Evolutionary conservation across 306 rosid species (phyloP).

Genomic region (Gleditsia sinensis): DNA sequence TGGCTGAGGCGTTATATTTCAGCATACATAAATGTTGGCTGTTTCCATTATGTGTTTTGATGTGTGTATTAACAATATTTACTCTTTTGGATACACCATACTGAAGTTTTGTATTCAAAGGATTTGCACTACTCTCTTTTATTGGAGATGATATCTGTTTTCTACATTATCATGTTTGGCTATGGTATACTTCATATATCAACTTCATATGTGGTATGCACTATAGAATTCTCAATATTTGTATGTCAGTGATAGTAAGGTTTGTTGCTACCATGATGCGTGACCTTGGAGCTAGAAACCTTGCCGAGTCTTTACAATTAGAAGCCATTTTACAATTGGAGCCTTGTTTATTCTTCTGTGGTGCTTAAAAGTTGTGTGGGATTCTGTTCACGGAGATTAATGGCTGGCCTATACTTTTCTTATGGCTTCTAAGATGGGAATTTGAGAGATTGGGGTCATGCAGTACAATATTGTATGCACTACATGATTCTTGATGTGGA

Average conservation of each 20-base stretch:
- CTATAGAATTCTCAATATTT: not conserved
- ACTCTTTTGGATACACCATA: not conserved
- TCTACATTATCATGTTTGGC: not conserved
- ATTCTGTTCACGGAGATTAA: slow-evolving; percentile 1
- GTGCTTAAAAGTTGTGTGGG: not conserved
- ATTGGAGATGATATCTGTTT: not conserved
- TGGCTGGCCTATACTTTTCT: not conserved
- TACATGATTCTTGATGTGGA: not conserved
- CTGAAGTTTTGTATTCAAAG: not conserved
- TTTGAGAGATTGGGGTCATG: not conserved
- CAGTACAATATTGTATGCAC: not conserved
- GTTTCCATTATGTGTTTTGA: not conserved
- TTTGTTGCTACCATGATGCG: not conserved
- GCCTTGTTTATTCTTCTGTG: not conserved
- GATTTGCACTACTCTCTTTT: not conserved
- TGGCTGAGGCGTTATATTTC: not conserved
- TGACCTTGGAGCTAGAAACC: not conserved
- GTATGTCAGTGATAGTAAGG: not conserved
- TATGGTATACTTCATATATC: not conserved
- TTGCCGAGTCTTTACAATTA: not conserved
- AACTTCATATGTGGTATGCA: not conserved
- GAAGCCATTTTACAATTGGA: not conserved
- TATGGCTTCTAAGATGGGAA: not conserved
- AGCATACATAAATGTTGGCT: not conserved
- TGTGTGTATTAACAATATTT: not conserved